Evolutionary conservation across 495 filamentous ascomycete genomes (phyloP), one percentile per base, ranked within the genome.

Genomic region (Xylaria palmicola): DNA sequence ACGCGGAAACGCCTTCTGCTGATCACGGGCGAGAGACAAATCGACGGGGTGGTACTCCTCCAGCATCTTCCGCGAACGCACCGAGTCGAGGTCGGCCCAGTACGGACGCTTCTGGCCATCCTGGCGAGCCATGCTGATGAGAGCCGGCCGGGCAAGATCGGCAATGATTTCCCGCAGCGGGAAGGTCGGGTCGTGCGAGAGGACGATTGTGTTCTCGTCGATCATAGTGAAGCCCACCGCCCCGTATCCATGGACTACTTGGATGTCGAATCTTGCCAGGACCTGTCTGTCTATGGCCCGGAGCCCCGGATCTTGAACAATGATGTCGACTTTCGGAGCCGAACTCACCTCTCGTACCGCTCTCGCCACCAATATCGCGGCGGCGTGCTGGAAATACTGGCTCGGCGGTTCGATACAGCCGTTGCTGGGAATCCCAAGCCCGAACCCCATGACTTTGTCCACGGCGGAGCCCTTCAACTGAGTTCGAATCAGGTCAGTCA

Each of bases 161-260:
- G 71, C 71, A 47, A 78, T 66, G 22, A 69, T 36, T 7, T 62
- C 64, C 56, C 72, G 74, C 20, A 79, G 54, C 50, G 72, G 70
- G 2, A 67, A 67, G 43, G 60, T 59, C 48, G 70, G 64, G 68
- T 74, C 73, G 27, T 69, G 60, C 5, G 70, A 61, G 65, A 77
- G 68, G 49, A 77, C 65, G 47, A 74, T 65, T 17, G 74, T 67
- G 22, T 69, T 63, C 1, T 74, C 69, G 66, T 77, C 72, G n/a
- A 75, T 56, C 63, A 77, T 64, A 54, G 69, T 65, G 60, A 78
- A 78, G 52, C 72, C 75, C 63, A 66, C 71, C 56, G 74, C 75
- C 52, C 75, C 74, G 60, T 66, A 69, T 43, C 64, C 57, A 53
- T 67, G 70, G 66, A 78, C 63, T 66, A 78, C 65, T 41, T 75